Base-by-base conservation (phyloP, 2,329 filamentous ascomycete genomes). In the Chaetomiaceae sp. region DNA sequence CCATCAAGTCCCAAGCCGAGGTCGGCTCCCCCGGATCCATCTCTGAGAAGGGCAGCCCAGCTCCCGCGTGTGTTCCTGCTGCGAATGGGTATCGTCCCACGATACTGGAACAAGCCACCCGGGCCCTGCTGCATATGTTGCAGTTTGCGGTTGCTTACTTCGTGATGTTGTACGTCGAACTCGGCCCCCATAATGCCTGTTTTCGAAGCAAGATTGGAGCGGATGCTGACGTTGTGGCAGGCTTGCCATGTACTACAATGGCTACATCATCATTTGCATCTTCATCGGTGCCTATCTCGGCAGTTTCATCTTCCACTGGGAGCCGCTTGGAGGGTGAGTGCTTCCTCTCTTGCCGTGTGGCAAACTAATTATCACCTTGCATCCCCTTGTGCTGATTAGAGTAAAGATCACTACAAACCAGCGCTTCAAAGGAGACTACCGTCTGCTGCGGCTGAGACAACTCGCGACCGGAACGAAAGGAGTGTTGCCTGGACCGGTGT, bases 191-290 rank as follows among this genome's bases (percentile, higher is more conserved):
- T 27, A 4, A n/a, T n/a, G 2, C 10, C 9, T 12, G 4, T 5
- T 17, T 16, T 30, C 4, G 5, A 4, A 20, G 6, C 7, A 16
- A 31, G 42, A 13, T 8, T 16, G 6, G n/a, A n/a, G 3, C 10
- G 3, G n/a, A 25, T 16, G 25, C 40, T 49, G 17, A 53, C 25
- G 8, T 16, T 6, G 14, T 19, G 9, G 2, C 50, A 69, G 63
- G 55, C 68, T 70, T n/a, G 76, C 75, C 56, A 80, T 81, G 76
- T 81, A 81, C 65, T 82, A 77, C 68, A 82, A 81, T 59, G 81
- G 83, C 9, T 93, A 89, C 67, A 77, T 93, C 56, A 87, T 93
- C 65, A 84, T 92, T 53, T 88, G 82, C 59, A 89, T 93, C 65
- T 80, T 92, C 55, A 78, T 92, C 49, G 89, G 89, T 1, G 81